Evolutionary conservation across 345 rosid genomes (phyloP).

Genomic region (Gossypium anomalum): DNA sequence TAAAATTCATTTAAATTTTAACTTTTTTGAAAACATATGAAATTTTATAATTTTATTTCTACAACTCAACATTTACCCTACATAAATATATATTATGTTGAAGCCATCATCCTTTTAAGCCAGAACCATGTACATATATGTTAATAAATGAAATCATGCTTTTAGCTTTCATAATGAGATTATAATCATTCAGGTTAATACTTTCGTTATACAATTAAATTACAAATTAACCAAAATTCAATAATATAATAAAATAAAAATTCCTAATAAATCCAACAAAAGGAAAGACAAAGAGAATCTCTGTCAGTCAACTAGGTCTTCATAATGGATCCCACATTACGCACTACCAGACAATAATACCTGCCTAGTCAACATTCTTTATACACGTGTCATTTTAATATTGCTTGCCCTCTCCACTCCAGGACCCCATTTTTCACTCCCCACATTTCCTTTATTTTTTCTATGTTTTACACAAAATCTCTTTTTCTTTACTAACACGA

Average conservation of each 20-base stretch:
- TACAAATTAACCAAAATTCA: not conserved
- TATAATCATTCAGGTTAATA: no score
- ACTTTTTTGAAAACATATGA: no score
- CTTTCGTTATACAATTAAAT: not conserved
- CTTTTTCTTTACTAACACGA: no score
- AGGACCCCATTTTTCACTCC: conserved; percentile 20
- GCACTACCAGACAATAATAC: conserved; percentile 18
- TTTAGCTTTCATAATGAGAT: no score
- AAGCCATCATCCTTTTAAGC: no score
- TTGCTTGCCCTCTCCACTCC: conserved; percentile 12
- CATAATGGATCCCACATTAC: conserved; percentile 15
- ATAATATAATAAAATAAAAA: not conserved
- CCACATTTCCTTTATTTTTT: not conserved
- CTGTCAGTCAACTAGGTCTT: conserved; percentile 28
- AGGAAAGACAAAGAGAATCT: conserved; percentile 19
- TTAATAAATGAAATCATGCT: no score
- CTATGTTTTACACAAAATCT: not conserved
- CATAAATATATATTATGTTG: no score
- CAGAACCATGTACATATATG: no score
- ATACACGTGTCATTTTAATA: conserved; percentile 21
- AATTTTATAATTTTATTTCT: no score
- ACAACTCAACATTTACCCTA: no score
- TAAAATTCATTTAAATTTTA: no score
- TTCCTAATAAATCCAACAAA: not conserved
- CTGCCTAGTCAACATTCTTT: conserved; percentile 14